Conservation (phyloP, 1,139 yeast species). For the Diutina catenulata region DNA sequence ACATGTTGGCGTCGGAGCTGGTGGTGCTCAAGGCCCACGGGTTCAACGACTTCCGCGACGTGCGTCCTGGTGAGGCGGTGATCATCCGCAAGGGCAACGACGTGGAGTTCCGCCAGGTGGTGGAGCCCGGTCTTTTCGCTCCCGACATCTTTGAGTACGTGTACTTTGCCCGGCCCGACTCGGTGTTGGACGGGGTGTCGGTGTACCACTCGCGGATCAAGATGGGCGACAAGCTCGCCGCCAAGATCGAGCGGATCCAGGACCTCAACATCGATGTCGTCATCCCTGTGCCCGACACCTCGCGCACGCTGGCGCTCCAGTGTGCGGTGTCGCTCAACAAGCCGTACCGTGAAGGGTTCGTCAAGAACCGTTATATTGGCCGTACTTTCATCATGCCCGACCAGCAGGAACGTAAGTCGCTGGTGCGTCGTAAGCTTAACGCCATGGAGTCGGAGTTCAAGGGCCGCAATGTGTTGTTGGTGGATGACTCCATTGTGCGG, state of each 20-base stretch:
- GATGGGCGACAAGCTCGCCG: constrained; percentile 88
- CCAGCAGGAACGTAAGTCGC: constrained; percentile 86
- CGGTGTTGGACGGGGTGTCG: constrained; percentile 88
- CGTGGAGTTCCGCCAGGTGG: constrained; percentile 70
- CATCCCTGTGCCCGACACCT: constrained; percentile 96
- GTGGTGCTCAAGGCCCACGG: constrained; percentile 95
- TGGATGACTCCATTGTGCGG: constrained; percentile 94
- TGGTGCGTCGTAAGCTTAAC: constrained; percentile 87
- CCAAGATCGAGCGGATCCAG: constrained; percentile 40
- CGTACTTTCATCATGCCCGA: constrained; percentile 98
- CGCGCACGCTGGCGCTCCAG: constrained; percentile 88
- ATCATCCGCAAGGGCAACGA: constrained; percentile 65
- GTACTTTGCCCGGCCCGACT: constrained; percentile 95
- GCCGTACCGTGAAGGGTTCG: constrained; percentile 95
- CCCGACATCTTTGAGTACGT: constrained; percentile 98
- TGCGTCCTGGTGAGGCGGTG: constrained; percentile 93
- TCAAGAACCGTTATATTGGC: constrained; percentile 92
- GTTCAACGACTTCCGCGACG: constrained; percentile 65
- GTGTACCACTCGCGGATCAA: constrained; percentile 87
- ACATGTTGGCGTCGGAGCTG: constrained; percentile 92
- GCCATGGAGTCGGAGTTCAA: constrained; percentile 93
- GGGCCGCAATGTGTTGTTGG: constrained; percentile 78
- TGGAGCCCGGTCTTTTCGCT: constrained; percentile 64
- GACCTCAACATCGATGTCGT: constrained; percentile 62
- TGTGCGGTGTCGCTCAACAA: constrained; percentile 72